phyloP scores from a whole-genome alignment of 192 early-diverging fungal species.

The Gorgonomyces haynaldii region DNA sequence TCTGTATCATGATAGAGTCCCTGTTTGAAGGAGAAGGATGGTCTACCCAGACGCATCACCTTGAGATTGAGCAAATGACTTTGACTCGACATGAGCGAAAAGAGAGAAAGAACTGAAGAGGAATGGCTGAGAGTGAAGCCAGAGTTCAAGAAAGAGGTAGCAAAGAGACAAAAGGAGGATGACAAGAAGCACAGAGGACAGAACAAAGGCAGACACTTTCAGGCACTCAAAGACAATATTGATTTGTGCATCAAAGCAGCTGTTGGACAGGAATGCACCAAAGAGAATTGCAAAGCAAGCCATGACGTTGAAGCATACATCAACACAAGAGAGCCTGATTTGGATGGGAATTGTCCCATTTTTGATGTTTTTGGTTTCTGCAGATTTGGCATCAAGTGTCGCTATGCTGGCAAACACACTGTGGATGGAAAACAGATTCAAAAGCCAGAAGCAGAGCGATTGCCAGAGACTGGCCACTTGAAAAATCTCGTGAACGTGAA shows the following conservation, averaged over 20 bases:
- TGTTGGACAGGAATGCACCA: constrained; percentile 33
- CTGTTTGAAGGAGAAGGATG: too few species aligned
- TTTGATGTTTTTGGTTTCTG: constrained; percentile 66
- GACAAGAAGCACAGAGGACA: constrained; percentile 13
- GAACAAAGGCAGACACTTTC: constrained; percentile 16
- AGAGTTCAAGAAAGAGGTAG: too few species aligned
- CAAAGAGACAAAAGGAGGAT: neutral
- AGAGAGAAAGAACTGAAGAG: too few species aligned
- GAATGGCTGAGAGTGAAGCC: too few species aligned
- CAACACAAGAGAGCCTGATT: constrained; percentile 57
- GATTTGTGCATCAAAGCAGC: constrained; percentile 42
- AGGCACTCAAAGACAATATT: constrained; percentile 14
- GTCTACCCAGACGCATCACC: too few species aligned
- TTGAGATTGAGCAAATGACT: too few species aligned
- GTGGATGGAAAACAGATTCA: constrained; percentile 3
- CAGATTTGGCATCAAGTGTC: constrained; percentile 38
- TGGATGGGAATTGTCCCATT: constrained; percentile 57
- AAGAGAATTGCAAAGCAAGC: constrained; percentile 53
- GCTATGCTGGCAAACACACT: constrained; percentile 30
- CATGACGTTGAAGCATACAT: constrained; percentile 74
- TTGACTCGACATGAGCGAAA: too few species aligned
- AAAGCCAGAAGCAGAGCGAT: constrained; percentile 12
- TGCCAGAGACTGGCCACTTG: constrained; percentile 16
- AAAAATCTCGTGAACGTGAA: too few species aligned
- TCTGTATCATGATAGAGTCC: too few species aligned